Evolutionary conservation across 2,329 filamentous ascomycete genomes (phyloP), one percentile per base, ranked within the genome.

Genomic region (Botrytis medusae): DNA sequence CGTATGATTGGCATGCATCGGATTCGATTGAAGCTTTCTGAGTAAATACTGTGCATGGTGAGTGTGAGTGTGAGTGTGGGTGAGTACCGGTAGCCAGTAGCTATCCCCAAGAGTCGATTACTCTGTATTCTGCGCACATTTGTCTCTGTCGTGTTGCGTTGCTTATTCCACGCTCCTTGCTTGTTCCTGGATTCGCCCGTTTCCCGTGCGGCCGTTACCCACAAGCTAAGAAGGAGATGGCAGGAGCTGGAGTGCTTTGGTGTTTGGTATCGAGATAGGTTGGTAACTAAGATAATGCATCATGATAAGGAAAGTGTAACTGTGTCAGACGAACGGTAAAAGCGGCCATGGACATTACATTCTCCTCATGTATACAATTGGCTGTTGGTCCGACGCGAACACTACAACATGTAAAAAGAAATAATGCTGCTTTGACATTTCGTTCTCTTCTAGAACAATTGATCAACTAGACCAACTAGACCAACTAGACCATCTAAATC

Each of bases 111-210:
- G n/a, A 54, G 51, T 18, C 16, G 25, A 29, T 14, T 54, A 9
- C 8, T 54, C n/a, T 9, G n/a, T 54, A 9, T 18, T 54, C n/a
- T 9, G n/a, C 18, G 18, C 16, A 14, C 51, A 32, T 29, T 18
- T 29, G 51, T 18, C n/a, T 57, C 51, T 57, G n/a, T 29, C 12
- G 51, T 57, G 22, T 59, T 14, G 32, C n/a, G 59, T 40, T 25
- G 42, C n/a, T 29, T 29, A 46, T 64, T 22, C 61, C n/a, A 44
- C 46, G 4, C 46, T 42, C 18, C n/a, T 67, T 44, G 62, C 63
- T 51, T 67, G 29, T 51, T 51, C 63, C 44, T 67, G 32, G 44
- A 67, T 67, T 67, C 29, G 22, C 32, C 44, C 44, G 18, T 46
- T 51, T 37, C 25, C 32, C 14, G 20, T 29, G 63, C 60, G 22